Percentiles rank a stretch among this genome's conserved stretches.
phyloP scores from a whole-genome alignment of 148 eudicot genomes.

The Silene latifolia region DNA sequence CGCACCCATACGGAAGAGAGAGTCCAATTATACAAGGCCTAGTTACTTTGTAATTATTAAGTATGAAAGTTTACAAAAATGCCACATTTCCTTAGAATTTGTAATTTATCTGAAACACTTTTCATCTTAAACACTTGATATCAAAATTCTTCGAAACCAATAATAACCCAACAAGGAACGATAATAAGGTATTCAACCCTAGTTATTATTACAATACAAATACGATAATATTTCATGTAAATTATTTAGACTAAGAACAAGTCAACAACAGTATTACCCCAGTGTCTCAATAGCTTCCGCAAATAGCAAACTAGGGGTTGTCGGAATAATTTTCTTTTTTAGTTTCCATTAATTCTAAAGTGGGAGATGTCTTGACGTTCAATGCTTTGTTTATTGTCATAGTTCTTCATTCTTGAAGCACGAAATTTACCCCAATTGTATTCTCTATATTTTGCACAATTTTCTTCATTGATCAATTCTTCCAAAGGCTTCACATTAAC shows the following conservation, averaged over 20 bases:
- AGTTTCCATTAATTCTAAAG: background rate
- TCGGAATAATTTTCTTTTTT: background rate
- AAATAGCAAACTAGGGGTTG: no score
- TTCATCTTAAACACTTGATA: no score
- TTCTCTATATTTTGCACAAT: slow-evolving; percentile 45
- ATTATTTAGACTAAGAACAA: no score
- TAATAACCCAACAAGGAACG: background rate
- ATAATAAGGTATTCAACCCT: background rate
- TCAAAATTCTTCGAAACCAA: background rate
- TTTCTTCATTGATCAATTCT: slow-evolving; percentile 40
- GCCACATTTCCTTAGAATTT: no score
- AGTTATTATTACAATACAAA: background rate
- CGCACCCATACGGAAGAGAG: no score
- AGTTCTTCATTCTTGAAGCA: slow-evolving; percentile 27
- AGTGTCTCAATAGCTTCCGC: no score
- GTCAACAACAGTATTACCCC: no score
- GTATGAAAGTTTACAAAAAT: no score
- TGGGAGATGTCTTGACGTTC: slow-evolving; percentile 15
- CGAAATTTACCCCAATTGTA: slow-evolving; percentile 59
- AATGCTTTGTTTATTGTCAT: slow-evolving; percentile 1
- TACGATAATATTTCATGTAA: background rate
- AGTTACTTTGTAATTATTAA: no score
- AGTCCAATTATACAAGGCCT: no score
- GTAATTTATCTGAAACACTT: no score
- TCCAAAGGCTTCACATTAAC: slow-evolving; percentile 50